Percentiles rank a stretch among this genome's conserved stretches.
phyloP scores from a whole-genome alignment of 2,329 filamentous ascomycete genomes.

The Exophiala calicioides region DNA sequence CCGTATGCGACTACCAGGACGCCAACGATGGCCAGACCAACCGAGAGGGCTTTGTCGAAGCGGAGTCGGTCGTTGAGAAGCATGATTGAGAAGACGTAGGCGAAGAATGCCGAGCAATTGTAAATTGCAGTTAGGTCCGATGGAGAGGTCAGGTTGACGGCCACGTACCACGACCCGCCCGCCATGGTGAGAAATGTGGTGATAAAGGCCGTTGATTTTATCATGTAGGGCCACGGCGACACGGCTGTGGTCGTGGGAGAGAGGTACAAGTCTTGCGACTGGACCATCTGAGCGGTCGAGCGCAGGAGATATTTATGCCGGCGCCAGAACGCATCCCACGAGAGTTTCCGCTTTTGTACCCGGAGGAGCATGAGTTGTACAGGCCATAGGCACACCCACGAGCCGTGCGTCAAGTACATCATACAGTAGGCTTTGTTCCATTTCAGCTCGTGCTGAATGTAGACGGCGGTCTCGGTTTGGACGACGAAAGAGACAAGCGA shows the following conservation, averaged over 20 bases:
- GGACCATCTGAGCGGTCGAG: slow-evolving; percentile 79
- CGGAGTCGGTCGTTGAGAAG: slow-evolving; percentile 82
- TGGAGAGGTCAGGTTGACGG: slow-evolving; percentile 88
- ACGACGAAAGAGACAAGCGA: slow-evolving; percentile 86
- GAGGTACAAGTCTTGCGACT: slow-evolving; percentile 72
- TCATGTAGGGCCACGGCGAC: slow-evolving; percentile 69
- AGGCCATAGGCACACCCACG: slow-evolving; percentile 89
- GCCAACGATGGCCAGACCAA: slow-evolving; percentile 81
- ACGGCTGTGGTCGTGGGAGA: slow-evolving; percentile 40
- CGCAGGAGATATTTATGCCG: slow-evolving; percentile 64
- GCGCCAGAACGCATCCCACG: slow-evolving; percentile 86
- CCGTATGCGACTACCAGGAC: slow-evolving; percentile 96
- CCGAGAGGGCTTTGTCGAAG: slow-evolving; percentile 80
- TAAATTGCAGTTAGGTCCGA: slow-evolving; percentile 97
- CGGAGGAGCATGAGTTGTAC: slow-evolving; percentile 77
- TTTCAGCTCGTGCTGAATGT: slow-evolving; percentile 86
- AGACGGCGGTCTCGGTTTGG: slow-evolving; percentile 92
- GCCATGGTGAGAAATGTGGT: slow-evolving; percentile 86
- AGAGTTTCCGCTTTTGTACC: slow-evolving; percentile 72
- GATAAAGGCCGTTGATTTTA: slow-evolving; percentile 76
- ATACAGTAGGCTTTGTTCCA: slow-evolving; percentile 99
- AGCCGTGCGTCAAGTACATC: slow-evolving; percentile 93
- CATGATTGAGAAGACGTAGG: slow-evolving; percentile 93
- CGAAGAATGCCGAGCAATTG: slow-evolving; percentile 98
- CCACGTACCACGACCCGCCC: slow-evolving; percentile 92